Evolutionary conservation across 1,284 basidiomycete genomes (phyloP), one percentile per base, ranked within the genome.

Genomic region (Cryptococcus wingfieldii): DNA sequence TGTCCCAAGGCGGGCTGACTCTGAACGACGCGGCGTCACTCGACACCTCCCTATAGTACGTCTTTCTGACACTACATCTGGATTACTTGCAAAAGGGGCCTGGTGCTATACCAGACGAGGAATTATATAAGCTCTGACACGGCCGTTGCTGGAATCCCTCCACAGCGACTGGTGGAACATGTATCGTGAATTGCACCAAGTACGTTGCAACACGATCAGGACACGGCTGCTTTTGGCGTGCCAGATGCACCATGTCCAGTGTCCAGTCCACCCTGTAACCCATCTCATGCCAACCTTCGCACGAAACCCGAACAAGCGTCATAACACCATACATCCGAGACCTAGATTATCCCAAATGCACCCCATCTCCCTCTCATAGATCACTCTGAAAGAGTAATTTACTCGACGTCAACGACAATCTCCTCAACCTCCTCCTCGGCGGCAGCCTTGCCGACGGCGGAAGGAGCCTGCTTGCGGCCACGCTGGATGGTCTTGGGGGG

Each of bases 381-480:
- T 34, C 31, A 34, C 23, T 47, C 34, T 34, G 38, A n/a, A n/a
- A 23, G 16, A 23, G 39, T 46, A 47, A 16, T 56, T 65, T 75
- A 75, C 59, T 75, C 73, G 55, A 75, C 70, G 66, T 75, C 71
- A 63, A 75, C 71, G 62, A 69, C 72, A 58, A 72, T 71, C 45
- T 70, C 69, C 41, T 64, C 53, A 58, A 34, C 31, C 31, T 34
- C 31, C 6, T 6, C 4, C 31, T 34, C 31, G 10, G 31, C 31
- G 10, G 31, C 31, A 10, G 61, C 60, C 61, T 62, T 57, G 42
- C 54, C 83, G 13, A 89, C 88, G 53, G 87, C 80, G 4, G 87
- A 83, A 25, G 87, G 87, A 44, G 89, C 86, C 7, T 88, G 88
- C 80, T 88, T 90, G 81, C 85, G 86, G 61, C 88, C 88, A 67